Conservation (phyloP, 2,329 filamentous ascomycete genomes). For the Penicillium hordei region DNA sequence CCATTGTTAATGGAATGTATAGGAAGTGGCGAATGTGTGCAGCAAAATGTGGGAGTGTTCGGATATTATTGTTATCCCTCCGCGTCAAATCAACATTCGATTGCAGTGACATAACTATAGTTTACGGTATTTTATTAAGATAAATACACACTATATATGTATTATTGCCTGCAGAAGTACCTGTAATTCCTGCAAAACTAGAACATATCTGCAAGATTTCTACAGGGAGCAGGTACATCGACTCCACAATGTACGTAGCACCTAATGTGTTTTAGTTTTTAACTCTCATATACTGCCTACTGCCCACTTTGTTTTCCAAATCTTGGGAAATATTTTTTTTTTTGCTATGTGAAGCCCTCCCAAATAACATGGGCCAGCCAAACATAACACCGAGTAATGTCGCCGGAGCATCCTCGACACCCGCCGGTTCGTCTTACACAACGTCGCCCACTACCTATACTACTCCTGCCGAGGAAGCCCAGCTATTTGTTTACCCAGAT, state of each 20-base stretch:
- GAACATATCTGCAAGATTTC: background rate
- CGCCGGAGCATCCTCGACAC: background rate
- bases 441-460: background rate
- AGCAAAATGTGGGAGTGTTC: background rate
- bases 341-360: background rate
- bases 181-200: background rate
- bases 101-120: background rate
- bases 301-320: background rate
- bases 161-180: background rate
- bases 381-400: background rate
- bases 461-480: background rate
- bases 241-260: constrained; percentile 2
- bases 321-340: background rate
- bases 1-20: background rate
- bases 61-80: background rate
- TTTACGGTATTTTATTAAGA: background rate
- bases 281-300: background rate
- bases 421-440: background rate
- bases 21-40: background rate
- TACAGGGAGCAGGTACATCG: background rate
- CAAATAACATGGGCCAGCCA: background rate
- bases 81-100: background rate
- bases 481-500: background rate
- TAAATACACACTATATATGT: background rate
- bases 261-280: background rate